Conservation (phyloP, 805 yeast genomes). For the Cyberlindnera mycetangii region DNA sequence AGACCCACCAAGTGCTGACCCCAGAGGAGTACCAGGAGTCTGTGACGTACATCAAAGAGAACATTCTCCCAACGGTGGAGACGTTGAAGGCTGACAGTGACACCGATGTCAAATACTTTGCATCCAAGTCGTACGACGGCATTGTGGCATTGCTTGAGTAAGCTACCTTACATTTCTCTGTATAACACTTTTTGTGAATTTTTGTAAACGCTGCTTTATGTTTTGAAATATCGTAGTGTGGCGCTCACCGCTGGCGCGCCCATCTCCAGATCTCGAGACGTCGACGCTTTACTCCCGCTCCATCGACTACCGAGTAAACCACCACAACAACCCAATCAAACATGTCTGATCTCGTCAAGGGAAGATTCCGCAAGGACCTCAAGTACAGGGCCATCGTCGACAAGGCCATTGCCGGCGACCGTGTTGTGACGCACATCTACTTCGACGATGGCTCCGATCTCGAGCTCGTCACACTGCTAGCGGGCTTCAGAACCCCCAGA, state of each 20-base stretch:
- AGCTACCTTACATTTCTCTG: neutral
- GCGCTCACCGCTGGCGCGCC: neutral
- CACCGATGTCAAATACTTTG: constrained; percentile 86
- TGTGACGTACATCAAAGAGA: constrained; percentile 39
- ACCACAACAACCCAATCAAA: neutral
- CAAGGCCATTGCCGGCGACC: constrained; percentile 74
- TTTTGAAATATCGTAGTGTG: neutral
- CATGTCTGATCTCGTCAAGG: constrained; percentile 23
- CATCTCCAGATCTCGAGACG: neutral
- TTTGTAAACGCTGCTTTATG: constrained; percentile 1
- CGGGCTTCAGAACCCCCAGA: constrained; percentile 74
- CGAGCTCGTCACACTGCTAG: constrained; percentile 58
- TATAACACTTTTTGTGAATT: neutral
- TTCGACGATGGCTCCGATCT: constrained; percentile 49
- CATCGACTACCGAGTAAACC: neutral
- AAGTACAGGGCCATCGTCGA: constrained; percentile 57
- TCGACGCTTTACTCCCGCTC: neutral
- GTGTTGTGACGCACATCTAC: constrained; percentile 59
- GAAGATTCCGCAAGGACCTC: constrained; percentile 27
- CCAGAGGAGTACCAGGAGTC: constrained; percentile 19
- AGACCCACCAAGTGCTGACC: constrained; percentile 12
- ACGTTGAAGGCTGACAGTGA: constrained; percentile 70
- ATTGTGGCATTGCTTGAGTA: constrained; percentile 13
- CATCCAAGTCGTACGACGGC: constrained; percentile 56
- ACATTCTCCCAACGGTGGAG: constrained; percentile 64